phyloP scores from a whole-genome alignment of 2,329 filamentous ascomycete genomes.

The Monilinia fructigena region DNA sequence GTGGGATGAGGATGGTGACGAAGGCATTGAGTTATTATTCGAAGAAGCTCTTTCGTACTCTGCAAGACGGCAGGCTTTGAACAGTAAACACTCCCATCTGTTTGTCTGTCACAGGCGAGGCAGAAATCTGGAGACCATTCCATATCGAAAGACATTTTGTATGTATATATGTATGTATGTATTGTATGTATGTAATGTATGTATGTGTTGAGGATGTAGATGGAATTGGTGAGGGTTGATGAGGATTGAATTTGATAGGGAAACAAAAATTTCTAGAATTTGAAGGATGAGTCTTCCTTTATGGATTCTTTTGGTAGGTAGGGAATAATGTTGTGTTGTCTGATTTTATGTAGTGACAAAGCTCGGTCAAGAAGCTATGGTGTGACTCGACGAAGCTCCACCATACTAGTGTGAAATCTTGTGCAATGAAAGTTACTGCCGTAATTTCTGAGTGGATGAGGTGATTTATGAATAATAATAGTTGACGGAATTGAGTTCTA shows the following conservation, averaged over 20 bases:
- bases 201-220: slow-evolving; percentile 13
- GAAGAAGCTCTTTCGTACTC: slow-evolving; percentile 74
- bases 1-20: slow-evolving; percentile 52
- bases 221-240: slow-evolving; percentile 18
- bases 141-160: slow-evolving; percentile 40
- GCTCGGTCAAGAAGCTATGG: slow-evolving; percentile 31
- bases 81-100: slow-evolving; percentile 80
- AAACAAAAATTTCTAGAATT: neutral
- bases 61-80: slow-evolving; percentile 83
- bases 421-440: slow-evolving; percentile 28
- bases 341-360: slow-evolving; percentile 25
- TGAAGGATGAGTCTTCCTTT: slow-evolving; percentile 22
- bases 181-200: neutral
- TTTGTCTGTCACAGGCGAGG: slow-evolving; percentile 89
- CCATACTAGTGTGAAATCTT: too few relatives aligned
- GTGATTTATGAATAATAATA: slow-evolving; percentile 26
- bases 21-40: slow-evolving; percentile 56
- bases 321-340: slow-evolving; percentile 25
- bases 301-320: slow-evolving; percentile 16
- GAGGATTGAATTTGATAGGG: slow-evolving; percentile 18
- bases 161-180: slow-evolving; percentile 14
- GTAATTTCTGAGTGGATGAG: slow-evolving; percentile 28
- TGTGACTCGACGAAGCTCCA: slow-evolving; percentile 39
- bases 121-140: slow-evolving; percentile 88
- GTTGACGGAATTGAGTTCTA: slow-evolving; percentile 23